Evolutionary conservation across 257 asterid genomes (phyloP).

Genomic region (Thymus quinquecostatus): DNA sequence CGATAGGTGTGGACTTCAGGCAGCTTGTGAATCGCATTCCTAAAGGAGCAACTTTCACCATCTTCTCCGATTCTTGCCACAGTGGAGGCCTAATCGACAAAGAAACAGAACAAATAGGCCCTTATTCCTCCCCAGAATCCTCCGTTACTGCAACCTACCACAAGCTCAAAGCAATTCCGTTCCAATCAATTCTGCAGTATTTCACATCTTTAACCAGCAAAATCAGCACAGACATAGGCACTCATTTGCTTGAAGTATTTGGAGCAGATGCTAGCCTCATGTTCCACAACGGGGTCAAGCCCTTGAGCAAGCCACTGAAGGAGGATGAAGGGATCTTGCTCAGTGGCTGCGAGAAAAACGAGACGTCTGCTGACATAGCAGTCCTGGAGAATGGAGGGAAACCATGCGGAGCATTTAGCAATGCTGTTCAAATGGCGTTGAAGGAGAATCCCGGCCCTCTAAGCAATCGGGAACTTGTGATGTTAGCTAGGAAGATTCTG

Average conservation of each 20-base stretch:
- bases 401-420: conserved; percentile 78
- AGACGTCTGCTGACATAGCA: conserved; percentile 68
- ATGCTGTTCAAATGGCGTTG: conserved; percentile 60
- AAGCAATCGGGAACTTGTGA: conserved; percentile 60
- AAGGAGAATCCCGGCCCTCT: conserved; percentile 53
- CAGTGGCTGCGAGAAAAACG: conserved; percentile 80
- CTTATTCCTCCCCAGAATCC: conserved; percentile 28
- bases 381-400: conserved; percentile 34
- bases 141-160: conserved; percentile 2
- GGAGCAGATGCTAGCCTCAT: conserved; percentile 66
- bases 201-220: conserved; percentile 61
- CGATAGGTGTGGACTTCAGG: conserved; percentile 71
- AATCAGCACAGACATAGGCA: conserved; percentile 51
- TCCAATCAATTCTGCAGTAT: conserved; percentile 48
- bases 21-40: conserved; percentile 74
- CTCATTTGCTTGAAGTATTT: conserved; percentile 63
- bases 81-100: conserved; percentile 94
- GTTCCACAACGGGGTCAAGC: conserved; percentile 43
- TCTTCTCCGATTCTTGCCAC: conserved; percentile 88
- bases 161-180: conserved; percentile 57
- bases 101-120: conserved; percentile 86
- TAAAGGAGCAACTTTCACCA: conserved; percentile 71
- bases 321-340: conserved; percentile 76
- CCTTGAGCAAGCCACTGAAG: conserved; percentile 44
- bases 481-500: conserved; percentile 58